These are phyloP conservation scores for Cladosporium sp. DNA, from an alignment of 2,329 filamentous ascomycete genomes.

Conservation along the genomic window DNA sequence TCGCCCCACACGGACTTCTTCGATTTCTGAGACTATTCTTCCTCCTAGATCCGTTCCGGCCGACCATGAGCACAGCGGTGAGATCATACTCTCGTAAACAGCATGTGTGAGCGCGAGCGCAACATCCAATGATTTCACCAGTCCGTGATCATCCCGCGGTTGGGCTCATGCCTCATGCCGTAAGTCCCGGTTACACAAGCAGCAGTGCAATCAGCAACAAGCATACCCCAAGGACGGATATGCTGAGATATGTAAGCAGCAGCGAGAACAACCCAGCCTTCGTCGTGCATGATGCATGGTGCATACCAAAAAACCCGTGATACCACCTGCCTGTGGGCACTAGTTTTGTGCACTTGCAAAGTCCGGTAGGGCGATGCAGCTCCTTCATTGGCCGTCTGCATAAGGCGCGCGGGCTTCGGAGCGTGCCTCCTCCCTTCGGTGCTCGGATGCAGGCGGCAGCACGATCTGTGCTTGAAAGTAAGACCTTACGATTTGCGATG, in stretches of 20 bases:
- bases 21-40: conserved; percentile 1
- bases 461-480: not conserved
- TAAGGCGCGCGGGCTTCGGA: not conserved
- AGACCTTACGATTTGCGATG: not conserved
- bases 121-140: too few species aligned
- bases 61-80: not conserved
- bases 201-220: not conserved
- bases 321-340: not conserved
- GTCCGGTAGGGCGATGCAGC: not conserved
- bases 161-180: not conserved
- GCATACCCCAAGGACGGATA: too few species aligned
- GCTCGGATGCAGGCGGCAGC: not conserved
- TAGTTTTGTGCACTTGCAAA: not conserved
- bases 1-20: conserved; percentile 7
- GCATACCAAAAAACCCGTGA: not conserved
- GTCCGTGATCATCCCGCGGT: too few species aligned
- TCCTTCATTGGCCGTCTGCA: not conserved
- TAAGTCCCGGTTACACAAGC: not conserved
- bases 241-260: not conserved
- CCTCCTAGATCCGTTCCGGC: not conserved
- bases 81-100: not conserved
- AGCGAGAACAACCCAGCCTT: not conserved
- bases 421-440: not conserved
- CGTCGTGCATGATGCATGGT: not conserved
- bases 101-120: too few species aligned